Evolutionary conservation across 108 stramenopile genomes (phyloP).

Genomic region (Cyclotella kingstonii): DNA sequence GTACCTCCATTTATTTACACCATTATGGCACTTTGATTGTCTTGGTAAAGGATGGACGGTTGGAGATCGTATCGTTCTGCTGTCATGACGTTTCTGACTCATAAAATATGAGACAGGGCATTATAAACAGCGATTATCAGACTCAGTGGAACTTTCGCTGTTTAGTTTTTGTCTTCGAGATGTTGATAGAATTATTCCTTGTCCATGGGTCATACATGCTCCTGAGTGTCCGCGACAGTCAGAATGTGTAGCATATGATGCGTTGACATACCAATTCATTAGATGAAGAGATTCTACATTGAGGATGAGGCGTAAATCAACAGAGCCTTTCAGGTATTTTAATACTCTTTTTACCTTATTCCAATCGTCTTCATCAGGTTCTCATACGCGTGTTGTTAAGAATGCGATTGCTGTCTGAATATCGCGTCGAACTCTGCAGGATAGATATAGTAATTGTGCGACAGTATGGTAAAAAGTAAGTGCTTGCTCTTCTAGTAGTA

Average conservation of each 20-base stretch:
- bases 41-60: too few relatives aligned
- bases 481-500: background rate
- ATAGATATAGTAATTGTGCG: background rate
- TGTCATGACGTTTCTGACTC: too few relatives aligned
- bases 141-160: too few relatives aligned
- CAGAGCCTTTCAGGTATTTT: background rate
- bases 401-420: constrained; percentile 2
- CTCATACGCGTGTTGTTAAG: background rate
- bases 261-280: background rate
- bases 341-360: background rate
- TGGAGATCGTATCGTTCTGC: too few relatives aligned
- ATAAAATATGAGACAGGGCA: too few relatives aligned
- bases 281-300: background rate
- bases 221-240: background rate
- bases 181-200: background rate
- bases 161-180: constrained; percentile 23
- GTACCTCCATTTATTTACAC: too few relatives aligned
- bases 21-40: too few relatives aligned
- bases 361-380: background rate
- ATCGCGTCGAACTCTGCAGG: background rate
- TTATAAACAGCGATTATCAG: too few relatives aligned
- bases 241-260: background rate
- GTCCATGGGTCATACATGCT: constrained; percentile 2
- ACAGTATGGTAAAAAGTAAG: background rate
- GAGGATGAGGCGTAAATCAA: background rate